These are phyloP conservation scores for Coniochaeta sp. DNA, from an alignment of 2,329 filamentous ascomycete species.

Conservation along the genomic window DNA sequence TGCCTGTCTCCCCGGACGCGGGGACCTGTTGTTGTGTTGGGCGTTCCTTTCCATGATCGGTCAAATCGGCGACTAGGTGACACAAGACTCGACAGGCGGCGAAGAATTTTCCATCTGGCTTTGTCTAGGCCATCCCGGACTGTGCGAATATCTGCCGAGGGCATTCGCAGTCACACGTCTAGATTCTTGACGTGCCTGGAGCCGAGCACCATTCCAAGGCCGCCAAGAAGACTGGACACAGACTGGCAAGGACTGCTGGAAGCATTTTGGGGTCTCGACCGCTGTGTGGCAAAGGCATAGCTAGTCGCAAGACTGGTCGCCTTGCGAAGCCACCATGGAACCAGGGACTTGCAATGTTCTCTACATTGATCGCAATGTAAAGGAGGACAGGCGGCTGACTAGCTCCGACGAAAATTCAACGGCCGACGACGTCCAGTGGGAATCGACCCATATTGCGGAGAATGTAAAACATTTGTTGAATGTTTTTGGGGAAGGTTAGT, in stretches of 20 bases:
- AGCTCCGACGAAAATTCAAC: constrained; percentile 13
- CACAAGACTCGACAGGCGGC: neutral
- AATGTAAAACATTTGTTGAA: constrained; percentile 43
- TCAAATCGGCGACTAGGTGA: neutral
- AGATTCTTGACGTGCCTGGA: neutral
- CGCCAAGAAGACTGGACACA: neutral
- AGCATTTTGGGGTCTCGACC: neutral
- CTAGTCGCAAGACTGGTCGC: constrained; percentile 54
- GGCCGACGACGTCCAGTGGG: constrained; percentile 19
- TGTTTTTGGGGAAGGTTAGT: constrained; percentile 44
- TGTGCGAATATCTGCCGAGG: neutral
- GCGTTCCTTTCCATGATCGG: neutral
- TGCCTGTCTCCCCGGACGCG: neutral
- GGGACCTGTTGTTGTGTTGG: neutral
- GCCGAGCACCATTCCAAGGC: neutral
- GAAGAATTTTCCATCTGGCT: neutral
- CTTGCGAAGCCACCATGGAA: constrained; percentile 49
- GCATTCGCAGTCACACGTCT: neutral
- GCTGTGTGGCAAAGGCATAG: constrained; percentile 42
- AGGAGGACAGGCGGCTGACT: constrained; percentile 34
- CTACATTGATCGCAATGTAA: constrained; percentile 49
- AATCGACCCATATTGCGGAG: constrained; percentile 31
- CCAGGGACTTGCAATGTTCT: constrained; percentile 49
- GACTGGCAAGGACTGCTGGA: neutral
- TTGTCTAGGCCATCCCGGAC: neutral